phyloP scores from a whole-genome alignment of 2,329 filamentous ascomycete species.

The Colletotrichum sojae region DNA sequence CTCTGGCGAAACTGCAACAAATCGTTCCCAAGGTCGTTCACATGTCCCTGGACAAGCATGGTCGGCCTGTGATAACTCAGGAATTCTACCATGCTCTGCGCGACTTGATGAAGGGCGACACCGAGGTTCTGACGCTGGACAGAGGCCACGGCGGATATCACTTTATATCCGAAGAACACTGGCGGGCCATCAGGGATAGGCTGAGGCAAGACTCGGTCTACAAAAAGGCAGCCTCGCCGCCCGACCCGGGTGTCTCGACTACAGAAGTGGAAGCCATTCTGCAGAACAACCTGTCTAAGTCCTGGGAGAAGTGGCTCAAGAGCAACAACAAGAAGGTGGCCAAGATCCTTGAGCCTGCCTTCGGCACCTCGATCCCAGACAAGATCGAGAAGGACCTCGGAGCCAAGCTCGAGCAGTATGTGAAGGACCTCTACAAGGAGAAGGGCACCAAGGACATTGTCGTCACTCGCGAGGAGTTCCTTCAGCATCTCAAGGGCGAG shows the following conservation, averaged over 20 bases:
- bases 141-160: constrained; percentile 54
- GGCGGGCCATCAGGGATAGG: constrained; percentile 60
- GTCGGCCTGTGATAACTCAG: constrained; percentile 67
- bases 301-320: constrained; percentile 68
- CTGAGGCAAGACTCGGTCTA: constrained; percentile 54
- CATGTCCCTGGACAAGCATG: constrained; percentile 66
- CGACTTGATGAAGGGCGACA: constrained; percentile 66
- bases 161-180: constrained; percentile 61
- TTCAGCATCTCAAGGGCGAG: constrained; percentile 58
- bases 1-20: constrained; percentile 59
- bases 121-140: constrained; percentile 62
- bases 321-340: constrained; percentile 61
- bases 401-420: constrained; percentile 51
- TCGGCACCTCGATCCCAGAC: constrained; percentile 45
- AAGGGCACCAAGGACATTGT: constrained; percentile 52
- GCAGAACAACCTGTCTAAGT: constrained; percentile 51
- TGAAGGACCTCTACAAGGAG: constrained; percentile 54
- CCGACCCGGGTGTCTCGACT: constrained; percentile 26
- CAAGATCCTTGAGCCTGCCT: constrained; percentile 39
- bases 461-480: constrained; percentile 65
- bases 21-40: constrained; percentile 71
- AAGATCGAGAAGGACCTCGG: constrained; percentile 50
- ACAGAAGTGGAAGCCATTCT: constrained; percentile 48
- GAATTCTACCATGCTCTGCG: constrained; percentile 77
- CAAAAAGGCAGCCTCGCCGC: constrained; percentile 48